Evolutionary conservation across 176 grass and related monocot species (phyloP), one percentile per base, ranked within the genome.

Genomic region (Guadua angustifolia): DNA sequence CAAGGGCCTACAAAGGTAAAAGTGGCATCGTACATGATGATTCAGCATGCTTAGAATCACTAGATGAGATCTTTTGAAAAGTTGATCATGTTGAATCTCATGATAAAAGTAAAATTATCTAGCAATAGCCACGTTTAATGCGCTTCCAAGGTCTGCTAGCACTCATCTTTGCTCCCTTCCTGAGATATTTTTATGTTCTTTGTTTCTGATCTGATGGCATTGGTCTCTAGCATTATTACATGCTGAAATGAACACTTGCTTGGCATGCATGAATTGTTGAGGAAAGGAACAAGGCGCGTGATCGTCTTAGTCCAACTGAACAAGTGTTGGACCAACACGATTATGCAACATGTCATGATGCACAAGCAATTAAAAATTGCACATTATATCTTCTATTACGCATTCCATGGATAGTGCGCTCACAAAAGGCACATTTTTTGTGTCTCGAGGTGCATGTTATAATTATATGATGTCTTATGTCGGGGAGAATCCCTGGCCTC

Each of bases 371-470:
- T 71, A 21, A 40, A 64, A 81, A 55, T 12, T 75, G 26, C 33
- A 14, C 70, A 24, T 14, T 45, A 45, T 32, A 75, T 5, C 33
- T 12, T 51, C 74, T 29, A 74, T 75, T 39, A 61, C 21, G 36
- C 7, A 40, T 10, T 59, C 19, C 64, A 70, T 24, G 12, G 13
- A 47, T 42, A 29, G 16, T 72, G 84, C 58, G 0, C 22, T 60
- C 17, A 74, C n/a, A 90, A 89, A 64, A 52, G 62, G 83, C 75
- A 5, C 47, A 67, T 73, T 73, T 80, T 80, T 90, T 86, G 84
- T 29, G 88, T 86, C 84, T 86, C 88, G 74, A 86, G 84, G 84
- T 51, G 10, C 26, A 82, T 39, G 49, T 86, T 86, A 83, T 86
- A 29, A 29, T 29, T 29, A 29, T 29, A 1, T 1, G 1, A 29